A percentile compares a stretch with the other conserved stretches of the same genome.
Evolutionary conservation across 1,139 yeast genomes (phyloP).

Genomic region (Lodderomyces jiufengensis): DNA sequence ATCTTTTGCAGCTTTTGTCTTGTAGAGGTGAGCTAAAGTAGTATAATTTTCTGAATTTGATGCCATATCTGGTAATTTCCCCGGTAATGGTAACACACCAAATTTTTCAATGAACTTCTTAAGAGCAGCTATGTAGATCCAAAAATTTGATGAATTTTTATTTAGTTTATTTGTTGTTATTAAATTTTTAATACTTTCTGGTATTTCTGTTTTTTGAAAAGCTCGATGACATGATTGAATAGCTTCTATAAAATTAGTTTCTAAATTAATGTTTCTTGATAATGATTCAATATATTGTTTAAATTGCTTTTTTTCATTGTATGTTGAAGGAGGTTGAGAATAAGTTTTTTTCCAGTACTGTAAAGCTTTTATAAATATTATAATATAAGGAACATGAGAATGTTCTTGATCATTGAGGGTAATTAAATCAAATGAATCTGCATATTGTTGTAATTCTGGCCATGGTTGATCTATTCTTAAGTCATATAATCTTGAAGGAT

Average conservation of each 20-base stretch:
- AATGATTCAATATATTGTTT: constrained; percentile 27
- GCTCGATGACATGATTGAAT: constrained; percentile 53
- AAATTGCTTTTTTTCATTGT: constrained; percentile 48
- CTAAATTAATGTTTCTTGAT: constrained; percentile 37
- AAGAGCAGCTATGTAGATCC: constrained; percentile 61
- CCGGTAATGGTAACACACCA: constrained; percentile 63
- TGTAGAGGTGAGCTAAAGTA: constrained; percentile 54
- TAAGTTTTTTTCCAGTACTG: constrained; percentile 40
- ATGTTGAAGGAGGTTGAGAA: constrained; percentile 48
- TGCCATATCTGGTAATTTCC: constrained; percentile 86
- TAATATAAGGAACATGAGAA: constrained; percentile 72
- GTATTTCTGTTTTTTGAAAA: constrained; percentile 37
- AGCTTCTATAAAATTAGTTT: constrained; percentile 74
- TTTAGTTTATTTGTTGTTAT: constrained; percentile 23
- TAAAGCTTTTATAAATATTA: constrained; percentile 58
- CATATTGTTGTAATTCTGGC: constrained; percentile 58
- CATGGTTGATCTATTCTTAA: constrained; percentile 73
- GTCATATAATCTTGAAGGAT: constrained; percentile 59
- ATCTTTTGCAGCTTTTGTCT: constrained; percentile 55
- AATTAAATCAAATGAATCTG: constrained; percentile 49
- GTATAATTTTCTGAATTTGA: constrained; percentile 67
- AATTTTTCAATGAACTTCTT: constrained; percentile 41
- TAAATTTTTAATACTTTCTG: constrained; percentile 32
- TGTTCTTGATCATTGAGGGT: constrained; percentile 48
- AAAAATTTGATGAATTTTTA: constrained; percentile 40